A percentile compares a stretch with the other conserved stretches of the same genome.
phyloP scores from a whole-genome alignment of 192 early-diverging fungal genomes.

The Entophlyctis luteolus region DNA sequence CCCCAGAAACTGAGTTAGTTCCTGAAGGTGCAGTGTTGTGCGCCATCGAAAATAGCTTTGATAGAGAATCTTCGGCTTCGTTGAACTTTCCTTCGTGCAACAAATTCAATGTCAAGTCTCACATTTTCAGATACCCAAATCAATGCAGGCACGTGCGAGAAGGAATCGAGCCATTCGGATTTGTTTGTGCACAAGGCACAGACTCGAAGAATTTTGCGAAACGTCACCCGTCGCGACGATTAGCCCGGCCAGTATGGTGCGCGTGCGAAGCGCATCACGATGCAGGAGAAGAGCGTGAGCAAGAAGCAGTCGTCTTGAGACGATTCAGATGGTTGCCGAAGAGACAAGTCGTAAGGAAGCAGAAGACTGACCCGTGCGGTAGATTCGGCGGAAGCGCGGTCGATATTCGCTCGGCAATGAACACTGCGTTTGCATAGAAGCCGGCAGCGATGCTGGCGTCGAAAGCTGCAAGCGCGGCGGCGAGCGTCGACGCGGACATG shows the following conservation, averaged over 20 bases:
- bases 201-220: not conserved
- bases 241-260: not conserved
- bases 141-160: not conserved
- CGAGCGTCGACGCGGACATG: no score
- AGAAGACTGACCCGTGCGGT: not conserved
- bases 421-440: constrained; percentile 35
- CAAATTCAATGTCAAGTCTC: not conserved
- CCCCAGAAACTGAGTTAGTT: no score
- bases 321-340: not conserved
- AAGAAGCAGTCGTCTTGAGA: not conserved
- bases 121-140: constrained; percentile 6
- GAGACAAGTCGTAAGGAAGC: not conserved
- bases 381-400: not conserved
- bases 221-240: not conserved
- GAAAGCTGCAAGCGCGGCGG: not conserved
- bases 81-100: not conserved
- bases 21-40: not conserved
- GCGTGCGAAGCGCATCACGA: not conserved
- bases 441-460: constrained; percentile 11
- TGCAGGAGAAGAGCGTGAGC: not conserved
- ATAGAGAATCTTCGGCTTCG: not conserved
- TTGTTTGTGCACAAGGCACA: not conserved
- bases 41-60: not conserved
- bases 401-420: constrained; percentile 39
- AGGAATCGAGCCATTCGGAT: constrained; percentile 12